Conservation (phyloP, 2,329 filamentous ascomycete genomes). For the Neofusicoccum cordaticola region DNA sequence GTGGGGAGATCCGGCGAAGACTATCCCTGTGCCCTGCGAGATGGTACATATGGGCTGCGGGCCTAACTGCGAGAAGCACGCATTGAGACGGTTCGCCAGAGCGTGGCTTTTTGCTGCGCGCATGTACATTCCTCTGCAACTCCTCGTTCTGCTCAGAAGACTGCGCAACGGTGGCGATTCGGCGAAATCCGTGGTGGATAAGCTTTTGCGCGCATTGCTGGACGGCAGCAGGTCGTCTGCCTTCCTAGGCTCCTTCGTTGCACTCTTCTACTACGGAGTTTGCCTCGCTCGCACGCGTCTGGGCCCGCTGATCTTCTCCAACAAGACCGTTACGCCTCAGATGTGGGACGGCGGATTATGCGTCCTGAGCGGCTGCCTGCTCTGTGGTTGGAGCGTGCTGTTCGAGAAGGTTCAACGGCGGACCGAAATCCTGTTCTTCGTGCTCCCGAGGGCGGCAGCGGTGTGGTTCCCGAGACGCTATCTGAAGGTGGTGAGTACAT, state of each 20-base stretch:
- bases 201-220: slow-evolving; percentile 51
- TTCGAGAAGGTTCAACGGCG: slow-evolving; percentile 64
- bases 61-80: slow-evolving; percentile 69
- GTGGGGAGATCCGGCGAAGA: slow-evolving; percentile 69
- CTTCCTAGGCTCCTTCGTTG: slow-evolving; percentile 75
- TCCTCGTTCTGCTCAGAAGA: slow-evolving; percentile 36
- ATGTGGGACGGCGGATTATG: slow-evolving; percentile 65
- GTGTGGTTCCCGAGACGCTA: slow-evolving; percentile 73
- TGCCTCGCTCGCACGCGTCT: slow-evolving; percentile 73
- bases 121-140: slow-evolving; percentile 73
- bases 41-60: slow-evolving; percentile 79
- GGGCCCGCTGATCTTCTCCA: slow-evolving; percentile 66
- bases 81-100: slow-evolving; percentile 62
- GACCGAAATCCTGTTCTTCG: slow-evolving; percentile 76
- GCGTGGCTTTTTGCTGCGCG: slow-evolving; percentile 72
- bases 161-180: slow-evolving; percentile 16
- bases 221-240: slow-evolving; percentile 69
- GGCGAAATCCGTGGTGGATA: slow-evolving; percentile 25
- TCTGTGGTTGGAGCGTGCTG: slow-evolving; percentile 81
- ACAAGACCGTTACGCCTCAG: slow-evolving; percentile 50
- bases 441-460: slow-evolving; percentile 73
- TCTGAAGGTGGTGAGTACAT: slow-evolving; percentile 23
- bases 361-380: slow-evolving; percentile 66
- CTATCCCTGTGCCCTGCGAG: slow-evolving; percentile 75
- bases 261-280: slow-evolving; percentile 80